A percentile compares a stretch with the other conserved stretches of the same genome.
Evolutionary conservation across 2,329 filamentous ascomycete species (phyloP).

Genomic region (Aspergillus sp.): DNA sequence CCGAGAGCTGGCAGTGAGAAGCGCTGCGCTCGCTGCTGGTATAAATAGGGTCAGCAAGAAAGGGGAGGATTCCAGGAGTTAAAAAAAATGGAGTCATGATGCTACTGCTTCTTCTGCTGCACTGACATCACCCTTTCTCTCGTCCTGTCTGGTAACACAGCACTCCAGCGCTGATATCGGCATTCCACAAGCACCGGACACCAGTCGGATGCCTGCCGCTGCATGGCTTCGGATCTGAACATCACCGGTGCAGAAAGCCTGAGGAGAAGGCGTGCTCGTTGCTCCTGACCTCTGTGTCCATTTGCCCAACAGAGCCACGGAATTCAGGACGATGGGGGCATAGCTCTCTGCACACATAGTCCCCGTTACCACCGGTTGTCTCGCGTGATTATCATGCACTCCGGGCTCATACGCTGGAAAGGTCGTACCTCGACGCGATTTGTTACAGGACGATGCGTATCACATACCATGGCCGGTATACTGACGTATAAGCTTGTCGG

Average conservation of each 20-base stretch:
- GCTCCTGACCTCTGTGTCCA: not conserved
- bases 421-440: slow-evolving; percentile 2
- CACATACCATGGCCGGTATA: slow-evolving; percentile 15
- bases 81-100: not conserved
- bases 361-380: not conserved
- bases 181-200: slow-evolving; percentile 15
- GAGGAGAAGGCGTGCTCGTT: not conserved
- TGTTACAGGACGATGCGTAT: not conserved
- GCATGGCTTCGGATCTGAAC: not conserved
- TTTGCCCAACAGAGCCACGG: not conserved
- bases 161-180: slow-evolving; percentile 13
- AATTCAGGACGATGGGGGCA: not conserved
- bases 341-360: too few species aligned
- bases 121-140: slow-evolving; percentile 17
- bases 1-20: not conserved
- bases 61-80: slow-evolving; percentile 7
- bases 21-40: not conserved
- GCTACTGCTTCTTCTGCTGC: slow-evolving; percentile 2
- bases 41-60: slow-evolving; percentile 13
- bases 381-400: not conserved
- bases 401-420: not conserved
- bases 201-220: not conserved
- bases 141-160: slow-evolving; percentile 10
- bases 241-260: not conserved
- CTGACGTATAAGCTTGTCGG: slow-evolving; percentile 15